A percentile compares a stretch with the other conserved stretches of the same genome.
These are phyloP conservation scores for Macrolepiota fuliginosa DNA, from an alignment of 768 basidiomycete genomes.

Conservation along the genomic window DNA sequence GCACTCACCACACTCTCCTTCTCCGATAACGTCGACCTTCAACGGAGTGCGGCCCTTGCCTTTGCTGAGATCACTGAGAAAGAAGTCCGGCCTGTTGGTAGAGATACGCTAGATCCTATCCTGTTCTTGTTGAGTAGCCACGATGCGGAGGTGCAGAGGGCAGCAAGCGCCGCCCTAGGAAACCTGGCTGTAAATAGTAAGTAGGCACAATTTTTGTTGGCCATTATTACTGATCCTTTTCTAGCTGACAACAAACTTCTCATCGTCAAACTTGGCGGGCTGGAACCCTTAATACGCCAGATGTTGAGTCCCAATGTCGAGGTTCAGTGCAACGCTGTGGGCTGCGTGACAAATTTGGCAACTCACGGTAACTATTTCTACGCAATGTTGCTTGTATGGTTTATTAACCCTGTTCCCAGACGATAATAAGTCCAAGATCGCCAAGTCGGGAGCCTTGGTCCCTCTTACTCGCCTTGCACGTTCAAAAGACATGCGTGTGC, in stretches of 20 bases:
- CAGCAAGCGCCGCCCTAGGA: slow-evolving; percentile 94
- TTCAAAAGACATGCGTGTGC: slow-evolving; percentile 99
- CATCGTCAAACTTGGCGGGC: slow-evolving; percentile 95
- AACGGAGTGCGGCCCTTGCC: slow-evolving; percentile 95
- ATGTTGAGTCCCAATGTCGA: slow-evolving; percentile 99
- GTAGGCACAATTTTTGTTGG: slow-evolving; percentile 26
- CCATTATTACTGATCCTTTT: slow-evolving; percentile 15
- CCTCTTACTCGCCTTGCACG: slow-evolving; percentile 94
- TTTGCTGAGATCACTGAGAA: slow-evolving; percentile 99
- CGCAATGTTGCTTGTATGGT: background rate
- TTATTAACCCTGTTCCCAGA: slow-evolving; percentile 44
- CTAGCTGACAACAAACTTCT: slow-evolving; percentile 98
- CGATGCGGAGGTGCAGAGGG: slow-evolving; percentile 98
- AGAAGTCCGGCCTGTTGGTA: slow-evolving; percentile 93
- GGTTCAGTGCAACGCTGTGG: slow-evolving; percentile 99
- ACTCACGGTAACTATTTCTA: slow-evolving; percentile 75
- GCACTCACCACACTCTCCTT: slow-evolving; percentile 97
- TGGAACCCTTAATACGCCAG: slow-evolving; percentile 97
- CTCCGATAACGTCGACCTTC: slow-evolving; percentile 98
- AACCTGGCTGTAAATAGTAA: slow-evolving; percentile 97
- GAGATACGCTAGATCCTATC: slow-evolving; percentile 97
- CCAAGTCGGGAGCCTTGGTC: slow-evolving; percentile 97
- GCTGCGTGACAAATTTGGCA: slow-evolving; percentile 97
- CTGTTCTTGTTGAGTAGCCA: slow-evolving; percentile 96
- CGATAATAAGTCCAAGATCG: slow-evolving; percentile 99